phyloP scores from a whole-genome alignment of 768 basidiomycete genomes.

The Russula vinacea region DNA sequence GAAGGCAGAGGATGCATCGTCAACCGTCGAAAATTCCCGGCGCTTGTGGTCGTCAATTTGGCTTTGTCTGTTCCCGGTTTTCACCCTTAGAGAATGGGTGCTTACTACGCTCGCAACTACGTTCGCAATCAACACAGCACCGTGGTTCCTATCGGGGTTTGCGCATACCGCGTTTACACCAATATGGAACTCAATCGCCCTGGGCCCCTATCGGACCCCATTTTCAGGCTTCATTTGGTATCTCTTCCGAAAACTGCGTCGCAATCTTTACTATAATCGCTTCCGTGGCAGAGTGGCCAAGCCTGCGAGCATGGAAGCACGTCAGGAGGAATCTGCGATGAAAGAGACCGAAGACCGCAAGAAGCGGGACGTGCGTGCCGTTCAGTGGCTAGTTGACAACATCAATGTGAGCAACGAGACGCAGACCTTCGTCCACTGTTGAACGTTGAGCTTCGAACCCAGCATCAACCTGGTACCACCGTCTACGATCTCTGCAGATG shows the following conservation, averaged over 20 bases:
- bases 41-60: too few species aligned
- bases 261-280: background rate
- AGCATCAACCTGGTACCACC: background rate
- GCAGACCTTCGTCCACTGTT: background rate
- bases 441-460: too few species aligned
- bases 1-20: too few species aligned
- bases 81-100: too few species aligned
- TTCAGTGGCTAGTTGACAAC: slow-evolving; percentile 17
- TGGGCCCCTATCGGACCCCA: slow-evolving; percentile 19
- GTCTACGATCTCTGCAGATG: background rate
- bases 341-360: background rate
- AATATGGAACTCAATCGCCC: slow-evolving; percentile 12
- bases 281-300: background rate
- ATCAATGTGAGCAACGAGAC: slow-evolving; percentile 6
- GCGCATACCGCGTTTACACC: background rate
- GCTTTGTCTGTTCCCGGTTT: too few species aligned
- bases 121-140: slow-evolving; percentile 26
- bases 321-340: slow-evolving; percentile 14
- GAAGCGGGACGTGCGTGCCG: slow-evolving; percentile 2
- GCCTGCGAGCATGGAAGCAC: background rate
- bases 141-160: slow-evolving; percentile 3
- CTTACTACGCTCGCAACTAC: too few species aligned
- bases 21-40: too few species aligned
- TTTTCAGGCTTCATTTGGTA: slow-evolving; percentile 10
- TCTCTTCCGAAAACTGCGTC: slow-evolving; percentile 7